Percentiles rank a stretch among this genome's conserved stretches.
Conservation (phyloP, 2,329 filamentous ascomycete species). For the Trichoderma pleuroti region DNA sequence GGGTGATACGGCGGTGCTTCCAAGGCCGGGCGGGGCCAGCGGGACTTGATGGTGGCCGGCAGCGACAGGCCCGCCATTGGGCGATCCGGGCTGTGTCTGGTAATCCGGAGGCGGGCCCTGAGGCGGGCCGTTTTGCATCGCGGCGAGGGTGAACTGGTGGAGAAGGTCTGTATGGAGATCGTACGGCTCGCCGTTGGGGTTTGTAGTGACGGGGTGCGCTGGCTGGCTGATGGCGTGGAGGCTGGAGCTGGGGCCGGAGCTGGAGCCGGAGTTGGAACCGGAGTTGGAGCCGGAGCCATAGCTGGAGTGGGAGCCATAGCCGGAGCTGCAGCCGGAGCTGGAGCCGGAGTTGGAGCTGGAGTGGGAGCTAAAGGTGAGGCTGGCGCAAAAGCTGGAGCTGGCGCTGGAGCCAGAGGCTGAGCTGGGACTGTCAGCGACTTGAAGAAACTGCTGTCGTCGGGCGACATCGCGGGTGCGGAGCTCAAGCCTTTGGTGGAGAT, state of each 20-base stretch:
- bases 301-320: no score
- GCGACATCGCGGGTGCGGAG: conserved; percentile 33
- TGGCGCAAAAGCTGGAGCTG: neutral
- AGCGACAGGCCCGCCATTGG: conserved; percentile 26
- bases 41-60: conserved; percentile 23
- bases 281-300: no score
- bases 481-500: conserved; percentile 72
- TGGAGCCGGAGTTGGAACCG: conserved; percentile 5
- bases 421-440: conserved; percentile 21
- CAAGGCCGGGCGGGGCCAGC: conserved; percentile 30
- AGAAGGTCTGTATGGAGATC: conserved; percentile 54
- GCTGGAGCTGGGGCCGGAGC: conserved; percentile 25
- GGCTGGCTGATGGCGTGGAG: conserved; percentile 36
- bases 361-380: no score
- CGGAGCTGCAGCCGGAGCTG: conserved; percentile 25
- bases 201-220: conserved; percentile 24
- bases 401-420: conserved; percentile 24
- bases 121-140: conserved; percentile 15
- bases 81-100: conserved; percentile 30
- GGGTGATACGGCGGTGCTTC: conserved; percentile 25
- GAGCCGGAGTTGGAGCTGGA: conserved; percentile 11
- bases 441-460: conserved; percentile 27
- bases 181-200: conserved; percentile 33
- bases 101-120: conserved; percentile 24
- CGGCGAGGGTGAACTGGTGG: conserved; percentile 44